A percentile compares a stretch with the other conserved stretches of the same genome.
phyloP scores from a whole-genome alignment of 441 rosid genomes.

The Pelargonium australe region DNA sequence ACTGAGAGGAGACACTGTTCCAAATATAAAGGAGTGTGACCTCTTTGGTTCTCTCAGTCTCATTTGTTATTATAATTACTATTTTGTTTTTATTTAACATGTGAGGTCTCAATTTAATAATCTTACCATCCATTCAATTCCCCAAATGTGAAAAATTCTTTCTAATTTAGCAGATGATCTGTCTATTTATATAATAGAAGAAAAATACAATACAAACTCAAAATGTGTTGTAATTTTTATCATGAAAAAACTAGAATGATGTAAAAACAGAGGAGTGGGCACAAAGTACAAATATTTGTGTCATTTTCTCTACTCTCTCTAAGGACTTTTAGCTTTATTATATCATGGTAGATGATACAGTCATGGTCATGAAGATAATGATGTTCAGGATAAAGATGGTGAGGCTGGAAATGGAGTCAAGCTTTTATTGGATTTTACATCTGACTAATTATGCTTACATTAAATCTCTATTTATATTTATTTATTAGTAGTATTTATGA shows the following conservation, averaged over 20 bases:
- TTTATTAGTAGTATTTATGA: neutral
- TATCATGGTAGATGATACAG: neutral
- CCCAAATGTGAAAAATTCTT: too few species aligned
- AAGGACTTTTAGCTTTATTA: neutral
- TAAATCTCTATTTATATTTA: neutral
- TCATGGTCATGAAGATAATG: neutral
- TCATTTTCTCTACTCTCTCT: slow-evolving; percentile 5
- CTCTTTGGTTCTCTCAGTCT: neutral
- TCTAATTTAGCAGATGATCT: too few species aligned
- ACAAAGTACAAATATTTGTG: slow-evolving; percentile 15
- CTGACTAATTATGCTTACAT: neutral
- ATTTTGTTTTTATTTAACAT: neutral
- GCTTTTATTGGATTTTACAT: neutral
- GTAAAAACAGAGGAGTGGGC: slow-evolving; percentile 12
- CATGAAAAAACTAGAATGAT: neutral
- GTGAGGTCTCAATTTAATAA: too few species aligned
- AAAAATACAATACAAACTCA: neutral
- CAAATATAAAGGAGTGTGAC: slow-evolving; percentile 12
- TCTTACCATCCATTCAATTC: too few species aligned
- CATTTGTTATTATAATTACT: neutral
- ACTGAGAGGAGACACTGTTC: slow-evolving; percentile 1
- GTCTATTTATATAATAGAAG: too few species aligned
- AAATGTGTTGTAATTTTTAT: neutral
- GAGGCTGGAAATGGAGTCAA: slow-evolving; percentile 4
- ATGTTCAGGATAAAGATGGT: neutral